Conservation (phyloP, 1,284 basidiomycete genomes). For the Coniferiporia weirii region DNA sequence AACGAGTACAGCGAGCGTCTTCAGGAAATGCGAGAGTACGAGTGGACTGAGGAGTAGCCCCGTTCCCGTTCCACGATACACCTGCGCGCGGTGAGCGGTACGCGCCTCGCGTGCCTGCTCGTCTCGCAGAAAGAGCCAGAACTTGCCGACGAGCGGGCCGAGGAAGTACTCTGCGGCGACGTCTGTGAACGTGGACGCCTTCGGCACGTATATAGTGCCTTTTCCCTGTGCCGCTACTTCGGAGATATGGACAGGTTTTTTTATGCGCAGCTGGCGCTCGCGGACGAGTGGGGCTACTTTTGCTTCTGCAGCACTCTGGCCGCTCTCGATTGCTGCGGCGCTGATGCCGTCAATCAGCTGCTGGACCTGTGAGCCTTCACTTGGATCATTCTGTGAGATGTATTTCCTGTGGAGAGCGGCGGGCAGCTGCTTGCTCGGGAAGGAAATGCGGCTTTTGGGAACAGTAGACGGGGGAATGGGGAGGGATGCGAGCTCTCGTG, state of each 20-base stretch:
- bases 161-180: constrained; percentile 85
- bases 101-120: constrained; percentile 70
- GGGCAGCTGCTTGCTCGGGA: constrained; percentile 81
- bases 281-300: constrained; percentile 59
- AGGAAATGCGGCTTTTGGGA: constrained; percentile 40
- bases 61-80: constrained; percentile 71
- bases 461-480: constrained; percentile 40
- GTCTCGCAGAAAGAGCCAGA: constrained; percentile 86
- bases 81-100: constrained; percentile 44
- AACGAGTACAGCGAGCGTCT: constrained; percentile 74
- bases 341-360: constrained; percentile 57
- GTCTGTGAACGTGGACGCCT: constrained; percentile 52
- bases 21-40: constrained; percentile 69
- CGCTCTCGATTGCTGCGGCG: constrained; percentile 50
- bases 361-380: constrained; percentile 36
- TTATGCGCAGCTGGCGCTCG: constrained; percentile 72
- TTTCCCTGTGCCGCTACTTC: constrained; percentile 31
- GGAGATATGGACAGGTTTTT: constrained; percentile 39
- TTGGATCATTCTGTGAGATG: constrained; percentile 36
- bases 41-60: constrained; percentile 76
- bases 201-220: constrained; percentile 18
- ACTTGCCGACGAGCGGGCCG: constrained; percentile 82
- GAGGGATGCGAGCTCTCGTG: constrained; percentile 78
- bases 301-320: constrained; percentile 42
- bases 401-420: constrained; percentile 64